Evolutionary conservation across 2,329 filamentous ascomycete species (phyloP).

Genomic region (Colletotrichum sp.): DNA sequence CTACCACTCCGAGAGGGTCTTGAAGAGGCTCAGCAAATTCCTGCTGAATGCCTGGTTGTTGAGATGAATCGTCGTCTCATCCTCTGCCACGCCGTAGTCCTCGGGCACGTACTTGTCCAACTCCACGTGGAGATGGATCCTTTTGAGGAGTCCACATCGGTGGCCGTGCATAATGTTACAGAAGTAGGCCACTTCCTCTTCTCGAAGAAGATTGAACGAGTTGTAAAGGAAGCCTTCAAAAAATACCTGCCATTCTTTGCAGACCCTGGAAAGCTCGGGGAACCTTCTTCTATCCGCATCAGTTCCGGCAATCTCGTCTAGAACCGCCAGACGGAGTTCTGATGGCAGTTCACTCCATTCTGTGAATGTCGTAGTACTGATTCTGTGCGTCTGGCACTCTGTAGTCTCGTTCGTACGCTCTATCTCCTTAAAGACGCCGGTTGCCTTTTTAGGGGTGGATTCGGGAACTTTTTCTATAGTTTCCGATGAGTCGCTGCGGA

Average conservation of each 20-base stretch:
- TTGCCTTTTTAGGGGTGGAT: background rate
- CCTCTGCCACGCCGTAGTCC: background rate
- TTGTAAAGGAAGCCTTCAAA: background rate
- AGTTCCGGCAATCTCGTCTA: background rate
- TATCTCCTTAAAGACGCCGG: background rate
- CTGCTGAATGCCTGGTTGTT: background rate
- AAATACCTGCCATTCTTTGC: background rate
- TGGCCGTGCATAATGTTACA: background rate
- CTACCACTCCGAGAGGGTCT: background rate
- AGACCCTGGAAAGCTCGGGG: background rate
- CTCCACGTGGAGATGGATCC: background rate
- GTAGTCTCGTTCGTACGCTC: background rate
- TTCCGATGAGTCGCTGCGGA: background rate
- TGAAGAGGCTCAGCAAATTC: background rate
- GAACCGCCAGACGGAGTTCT: background rate
- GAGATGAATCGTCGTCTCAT: background rate
- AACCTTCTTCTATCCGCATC: background rate
- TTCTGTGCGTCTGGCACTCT: background rate
- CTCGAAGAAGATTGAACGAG: background rate
- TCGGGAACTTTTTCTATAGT: accelerated
- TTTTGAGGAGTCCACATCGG: background rate
- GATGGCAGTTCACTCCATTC: background rate
- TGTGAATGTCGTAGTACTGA: background rate
- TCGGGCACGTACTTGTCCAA: background rate
- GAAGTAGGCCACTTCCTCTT: background rate